Percentiles rank a stretch among this genome's conserved stretches.
These are phyloP conservation scores for Gentiana straminea DNA, from an alignment of 257 asterid genomes.

Conservation along the genomic window DNA sequence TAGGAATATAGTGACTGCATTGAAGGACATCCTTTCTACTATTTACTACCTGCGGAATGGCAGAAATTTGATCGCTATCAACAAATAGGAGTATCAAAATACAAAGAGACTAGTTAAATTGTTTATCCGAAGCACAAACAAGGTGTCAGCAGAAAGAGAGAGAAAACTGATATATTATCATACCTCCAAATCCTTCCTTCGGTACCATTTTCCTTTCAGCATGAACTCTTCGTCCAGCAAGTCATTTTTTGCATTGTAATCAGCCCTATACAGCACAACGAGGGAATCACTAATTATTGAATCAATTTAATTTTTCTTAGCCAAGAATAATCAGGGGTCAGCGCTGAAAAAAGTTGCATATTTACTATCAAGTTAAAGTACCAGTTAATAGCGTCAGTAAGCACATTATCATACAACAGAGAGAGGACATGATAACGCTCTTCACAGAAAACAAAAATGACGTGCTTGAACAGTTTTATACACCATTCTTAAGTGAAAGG, in stretches of 20 bases:
- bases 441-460: too few species aligned
- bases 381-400: too few species aligned
- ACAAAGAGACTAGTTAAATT: too few species aligned
- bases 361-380: too few species aligned
- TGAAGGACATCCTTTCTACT: constrained; percentile 70
- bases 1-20: constrained; percentile 90
- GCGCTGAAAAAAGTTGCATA: too few species aligned
- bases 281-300: constrained; percentile 1
- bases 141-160: too few species aligned
- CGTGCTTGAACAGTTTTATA: too few species aligned
- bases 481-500: too few species aligned
- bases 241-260: constrained; percentile 79
- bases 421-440: too few species aligned
- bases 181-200: constrained; percentile 90
- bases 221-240: constrained; percentile 70
- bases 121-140: too few species aligned
- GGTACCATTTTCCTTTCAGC: constrained; percentile 75
- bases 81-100: background rate
- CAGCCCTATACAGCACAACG: constrained; percentile 54
- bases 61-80: constrained; percentile 6
- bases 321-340: too few species aligned
- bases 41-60: constrained; percentile 55
- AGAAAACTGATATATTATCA: constrained; percentile 2
- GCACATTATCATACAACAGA: too few species aligned
- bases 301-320: constrained; percentile 1